phyloP scores from a whole-genome alignment of 2,329 filamentous ascomycete species.

The Penicillium crustosum region DNA sequence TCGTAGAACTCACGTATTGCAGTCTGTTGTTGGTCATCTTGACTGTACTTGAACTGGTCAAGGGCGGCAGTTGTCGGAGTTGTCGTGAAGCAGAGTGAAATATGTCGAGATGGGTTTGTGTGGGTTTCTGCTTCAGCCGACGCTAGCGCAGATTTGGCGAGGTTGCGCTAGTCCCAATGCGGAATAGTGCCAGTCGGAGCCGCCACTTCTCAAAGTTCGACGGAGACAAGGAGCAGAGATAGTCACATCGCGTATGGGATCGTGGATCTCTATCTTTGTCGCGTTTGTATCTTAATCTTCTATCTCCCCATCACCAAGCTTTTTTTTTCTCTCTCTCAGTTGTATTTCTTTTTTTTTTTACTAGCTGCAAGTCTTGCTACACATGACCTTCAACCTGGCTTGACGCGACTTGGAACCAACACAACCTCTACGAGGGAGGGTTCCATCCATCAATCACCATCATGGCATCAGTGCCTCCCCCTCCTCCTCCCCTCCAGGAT shows the following conservation, averaged over 20 bases:
- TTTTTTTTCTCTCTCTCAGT: neutral
- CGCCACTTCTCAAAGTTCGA: conserved; percentile 41
- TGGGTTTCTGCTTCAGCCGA: conserved; percentile 39
- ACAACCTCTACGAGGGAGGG: conserved; percentile 29
- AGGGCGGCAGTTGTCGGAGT: conserved; percentile 47
- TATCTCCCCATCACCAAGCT: neutral
- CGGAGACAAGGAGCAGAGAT: conserved; percentile 24
- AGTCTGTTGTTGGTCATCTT: conserved; percentile 56
- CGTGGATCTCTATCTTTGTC: conserved; percentile 15
- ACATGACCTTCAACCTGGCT: conserved; percentile 31
- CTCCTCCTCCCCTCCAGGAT: conserved; percentile 71
- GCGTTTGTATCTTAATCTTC: conserved; percentile 13
- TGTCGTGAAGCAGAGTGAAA: conserved; percentile 40
- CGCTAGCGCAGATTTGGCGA: conserved; percentile 42
- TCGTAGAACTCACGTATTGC: conserved; percentile 45
- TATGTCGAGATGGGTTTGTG: conserved; percentile 46
- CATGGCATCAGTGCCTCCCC: conserved; percentile 63
- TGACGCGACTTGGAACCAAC: conserved; percentile 35
- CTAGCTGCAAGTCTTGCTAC: conserved; percentile 9
- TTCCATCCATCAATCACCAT: conserved; percentile 30
- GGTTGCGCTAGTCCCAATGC: conserved; percentile 39
- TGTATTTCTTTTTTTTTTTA: neutral
- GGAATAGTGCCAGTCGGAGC: conserved; percentile 36
- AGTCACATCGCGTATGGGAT: conserved; percentile 15
- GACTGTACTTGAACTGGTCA: conserved; percentile 48